Conservation (phyloP, 345 rosid genomes). For the Heritiera littoralis region DNA sequence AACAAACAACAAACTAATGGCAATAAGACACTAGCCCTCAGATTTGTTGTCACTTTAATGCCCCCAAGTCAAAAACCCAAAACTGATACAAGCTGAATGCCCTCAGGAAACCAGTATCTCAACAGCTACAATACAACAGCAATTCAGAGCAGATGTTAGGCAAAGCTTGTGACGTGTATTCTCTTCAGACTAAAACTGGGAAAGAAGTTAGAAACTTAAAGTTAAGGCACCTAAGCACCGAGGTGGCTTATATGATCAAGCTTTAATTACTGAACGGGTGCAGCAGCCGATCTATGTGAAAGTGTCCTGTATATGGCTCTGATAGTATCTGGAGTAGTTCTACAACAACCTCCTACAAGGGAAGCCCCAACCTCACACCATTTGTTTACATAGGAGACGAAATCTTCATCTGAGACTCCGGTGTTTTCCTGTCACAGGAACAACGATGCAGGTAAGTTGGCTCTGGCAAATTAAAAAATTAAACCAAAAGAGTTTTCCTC, state of each 20-base stretch:
- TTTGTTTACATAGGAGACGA: constrained; percentile 62
- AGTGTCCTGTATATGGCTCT: constrained; percentile 55
- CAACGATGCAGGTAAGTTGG: not conserved
- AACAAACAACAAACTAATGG: not conserved
- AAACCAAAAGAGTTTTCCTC: not conserved
- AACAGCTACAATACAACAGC: not conserved
- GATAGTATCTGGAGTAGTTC: constrained; percentile 72
- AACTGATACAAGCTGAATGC: constrained; percentile 14
- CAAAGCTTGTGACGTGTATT: not conserved
- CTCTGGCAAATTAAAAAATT: not conserved
- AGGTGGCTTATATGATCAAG: not conserved
- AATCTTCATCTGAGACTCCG: constrained; percentile 69
- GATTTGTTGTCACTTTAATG: not conserved
- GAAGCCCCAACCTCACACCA: constrained; percentile 76
- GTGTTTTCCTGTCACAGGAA: constrained; percentile 60
- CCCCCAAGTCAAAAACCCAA: not conserved
- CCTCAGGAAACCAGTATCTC: not conserved
- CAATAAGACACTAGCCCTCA: not conserved
- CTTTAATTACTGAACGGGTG: constrained; percentile 7
- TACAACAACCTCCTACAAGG: constrained; percentile 70
- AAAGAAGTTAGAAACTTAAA: not conserved
- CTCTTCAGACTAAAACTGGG: not conserved
- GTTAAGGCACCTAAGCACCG: constrained; percentile 3
- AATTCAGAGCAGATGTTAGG: not conserved
- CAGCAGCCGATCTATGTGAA: constrained; percentile 33